Evolutionary conservation across 140 eudicot genomes (phyloP), one percentile per base, ranked within the genome.

Genomic region (Eryngium alpinum): DNA sequence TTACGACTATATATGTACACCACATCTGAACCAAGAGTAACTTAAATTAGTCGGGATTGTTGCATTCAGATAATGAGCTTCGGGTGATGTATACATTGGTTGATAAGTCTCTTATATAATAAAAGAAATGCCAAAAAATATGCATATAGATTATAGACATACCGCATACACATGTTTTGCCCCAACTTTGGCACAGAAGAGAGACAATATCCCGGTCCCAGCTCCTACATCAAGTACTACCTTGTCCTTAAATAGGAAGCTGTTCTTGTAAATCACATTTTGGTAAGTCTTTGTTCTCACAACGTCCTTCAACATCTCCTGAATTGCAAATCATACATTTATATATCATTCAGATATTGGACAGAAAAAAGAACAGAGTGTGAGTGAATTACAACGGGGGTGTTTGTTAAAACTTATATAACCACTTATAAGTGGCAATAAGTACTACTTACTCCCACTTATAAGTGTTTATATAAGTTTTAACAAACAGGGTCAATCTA

Each of bases 121-220:
- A 84, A 77, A 29, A 19, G 27, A 7, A 6, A 51, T n/a, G 9
- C 12, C 18, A 46, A 70, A 72, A 66, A 49, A 46, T n/a, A 38
- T 38, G 46, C 46, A 24, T 3, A 9, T 5, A 65, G 46, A 22
- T 51, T 31, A 18, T 78, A 63, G 57, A 81, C 92, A 77, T 89
- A 96, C 99, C 79, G 99, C 99, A 85, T 93, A 96, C 21, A 96
- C 99, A 84, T 96, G 99, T 29, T 96, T 96, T 43, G 99, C 99
- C 43, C 99, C 99, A 72, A 90, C 97, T 93, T 96, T 96, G 65
- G 99, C 99, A 89, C 99, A 96, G 83, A 96, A 96, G 69, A 96
- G 98, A 34, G 99, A 96, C 52, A 96, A 86, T 31, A 96, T 96
- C 73, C 98, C 99, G 17, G 99, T 96, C 76, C 99, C 99, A 75